A percentile compares a stretch with the other conserved stretches of the same genome.
Evolutionary conservation across 441 rosid species (phyloP).

Genomic region (Erodium trifolium): DNA sequence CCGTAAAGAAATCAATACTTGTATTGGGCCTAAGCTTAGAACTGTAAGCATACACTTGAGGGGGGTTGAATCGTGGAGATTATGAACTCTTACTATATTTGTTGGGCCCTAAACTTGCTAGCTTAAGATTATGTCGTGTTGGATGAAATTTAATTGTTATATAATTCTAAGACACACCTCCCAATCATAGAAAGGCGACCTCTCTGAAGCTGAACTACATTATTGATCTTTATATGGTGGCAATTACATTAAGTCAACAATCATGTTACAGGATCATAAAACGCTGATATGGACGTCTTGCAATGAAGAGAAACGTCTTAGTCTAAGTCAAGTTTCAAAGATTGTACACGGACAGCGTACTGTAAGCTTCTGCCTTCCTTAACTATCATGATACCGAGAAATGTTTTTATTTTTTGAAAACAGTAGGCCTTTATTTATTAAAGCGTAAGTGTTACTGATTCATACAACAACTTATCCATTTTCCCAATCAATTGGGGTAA

Average conservation of each 20-base stretch:
- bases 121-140: too few species aligned
- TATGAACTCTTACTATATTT: too few species aligned
- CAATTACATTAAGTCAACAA: neutral
- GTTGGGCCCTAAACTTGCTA: too few species aligned
- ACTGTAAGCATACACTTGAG: too few species aligned
- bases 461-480: too few species aligned
- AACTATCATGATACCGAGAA: neutral
- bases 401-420: neutral
- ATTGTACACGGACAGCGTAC: constrained; percentile 92
- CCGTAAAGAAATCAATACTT: too few species aligned
- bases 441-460: neutral
- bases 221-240: constrained; percentile 9
- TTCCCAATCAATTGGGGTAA: too few species aligned
- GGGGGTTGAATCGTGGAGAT: too few species aligned
- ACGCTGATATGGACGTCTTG: constrained; percentile 79
- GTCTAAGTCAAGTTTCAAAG: constrained; percentile 53
- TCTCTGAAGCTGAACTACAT: constrained; percentile 6
- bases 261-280: constrained; percentile 55
- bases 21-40: too few species aligned
- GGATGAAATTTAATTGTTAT: too few species aligned
- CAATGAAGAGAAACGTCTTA: constrained; percentile 60
- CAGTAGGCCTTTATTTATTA: neutral
- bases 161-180: too few species aligned
- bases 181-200: neutral
- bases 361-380: constrained; percentile 41